Evolutionary conservation across 257 asterid genomes (phyloP).

Genomic region (Euphrasia confusa): DNA sequence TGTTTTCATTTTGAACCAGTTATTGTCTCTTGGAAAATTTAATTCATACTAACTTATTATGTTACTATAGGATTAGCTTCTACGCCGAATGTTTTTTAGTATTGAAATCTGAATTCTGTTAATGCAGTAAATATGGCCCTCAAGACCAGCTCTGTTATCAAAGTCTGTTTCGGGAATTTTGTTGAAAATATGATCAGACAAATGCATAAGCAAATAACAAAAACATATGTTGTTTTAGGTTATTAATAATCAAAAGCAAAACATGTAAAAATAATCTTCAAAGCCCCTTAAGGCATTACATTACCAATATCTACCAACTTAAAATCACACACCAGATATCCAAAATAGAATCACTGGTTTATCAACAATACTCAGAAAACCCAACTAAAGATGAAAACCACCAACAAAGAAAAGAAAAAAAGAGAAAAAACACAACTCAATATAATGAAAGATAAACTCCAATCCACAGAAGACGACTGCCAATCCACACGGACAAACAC

Average conservation of each 20-base stretch:
- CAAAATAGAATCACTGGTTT: background rate
- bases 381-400: background rate
- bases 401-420: background rate
- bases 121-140: too few species aligned
- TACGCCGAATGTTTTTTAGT: background rate
- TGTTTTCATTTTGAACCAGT: background rate
- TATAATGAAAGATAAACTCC: slow-evolving; percentile 4
- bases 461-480: background rate
- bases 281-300: background rate
- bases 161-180: too few species aligned
- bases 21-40: background rate
- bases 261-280: background rate
- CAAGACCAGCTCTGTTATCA: too few species aligned
- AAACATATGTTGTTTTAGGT: background rate
- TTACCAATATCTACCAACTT: too few species aligned
- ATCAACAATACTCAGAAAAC: background rate
- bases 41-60: background rate
- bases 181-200: too few species aligned
- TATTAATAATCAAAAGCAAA: background rate
- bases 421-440: background rate
- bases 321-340: background rate
- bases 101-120: too few species aligned
- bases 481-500: slow-evolving; percentile 3
- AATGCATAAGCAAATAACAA: too few species aligned
- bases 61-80: background rate